phyloP scores from a whole-genome alignment of 2,329 filamentous ascomycete genomes.

The Alternaria triticimaculans region DNA sequence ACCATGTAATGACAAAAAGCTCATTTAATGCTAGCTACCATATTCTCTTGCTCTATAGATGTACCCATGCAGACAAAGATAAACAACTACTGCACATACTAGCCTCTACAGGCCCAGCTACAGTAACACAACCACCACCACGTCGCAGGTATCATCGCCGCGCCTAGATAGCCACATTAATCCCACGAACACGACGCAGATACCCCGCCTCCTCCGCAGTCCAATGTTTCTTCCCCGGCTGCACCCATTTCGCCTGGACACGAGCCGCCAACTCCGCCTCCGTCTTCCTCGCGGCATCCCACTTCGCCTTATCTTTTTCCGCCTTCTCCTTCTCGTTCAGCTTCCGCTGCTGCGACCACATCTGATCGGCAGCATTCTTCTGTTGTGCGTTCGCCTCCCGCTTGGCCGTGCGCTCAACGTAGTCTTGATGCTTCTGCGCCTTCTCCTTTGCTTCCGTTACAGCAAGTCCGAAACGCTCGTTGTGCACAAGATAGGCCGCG shows the following conservation, averaged over 20 bases:
- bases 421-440: neutral
- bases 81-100: neutral
- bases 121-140: neutral
- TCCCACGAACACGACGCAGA: neutral
- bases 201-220: neutral
- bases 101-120: neutral
- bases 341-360: neutral
- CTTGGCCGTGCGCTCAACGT: neutral
- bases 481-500: neutral
- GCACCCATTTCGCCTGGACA: neutral
- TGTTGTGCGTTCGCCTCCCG: neutral
- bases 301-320: neutral
- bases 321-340: neutral
- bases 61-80: neutral
- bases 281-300: neutral
- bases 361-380: neutral
- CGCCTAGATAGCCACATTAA: neutral
- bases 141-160: neutral
- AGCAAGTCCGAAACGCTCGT: neutral
- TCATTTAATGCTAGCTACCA: neutral
- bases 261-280: neutral
- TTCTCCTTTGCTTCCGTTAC: neutral
- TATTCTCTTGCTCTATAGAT: neutral
- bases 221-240: slow-evolving; percentile 1
- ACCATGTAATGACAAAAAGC: neutral